Base-by-base conservation (phyloP, 345 rosid species). In the Hibiscus trionum region DNA sequence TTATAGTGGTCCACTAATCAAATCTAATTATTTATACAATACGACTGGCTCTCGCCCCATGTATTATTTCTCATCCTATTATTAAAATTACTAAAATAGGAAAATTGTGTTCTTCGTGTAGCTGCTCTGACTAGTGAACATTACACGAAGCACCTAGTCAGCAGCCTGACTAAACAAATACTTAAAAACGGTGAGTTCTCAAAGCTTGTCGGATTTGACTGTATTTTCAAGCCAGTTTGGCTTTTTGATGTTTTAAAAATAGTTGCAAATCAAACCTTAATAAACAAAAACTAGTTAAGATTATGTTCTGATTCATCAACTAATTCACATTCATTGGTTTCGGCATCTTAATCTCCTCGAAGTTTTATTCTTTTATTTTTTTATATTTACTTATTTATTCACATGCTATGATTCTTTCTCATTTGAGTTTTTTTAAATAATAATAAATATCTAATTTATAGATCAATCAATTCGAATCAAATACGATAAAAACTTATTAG, bases 321-420 rank as follows among this genome's bases (percentile, higher is more conserved):
- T 12, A 47, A 73, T 52, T 57, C 39, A 35, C 39, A 8, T 24
- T 53, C 50, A 55, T 46, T 65, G 24, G 42, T 64, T 37, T 78
- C 21, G 73, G 80, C 86, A 80, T 86, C 86, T 86, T 84, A 77
- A 82, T 82, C 78, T 79, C 82, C 84, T 71, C 78, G 79, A 82
- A 82, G 70, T 70, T 53, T 75, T 46, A 50, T 29, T 58, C 3
- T 2, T 58, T 69, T 17, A 63, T 63, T 39, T 7, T 7, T 39
- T 39, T 49, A 49, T 49, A 49, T 14, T 11, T 3, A 49, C 5
- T 49, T 35, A 35, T 35, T 35, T 4, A 35, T 35, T 35, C 39
- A 5, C 39, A 35, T 5, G 39, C 7, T 5, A 35, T 35, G 39
- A 35, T 4, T 35, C 39, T 35, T 35, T 35, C 39, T 35, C 39